Conservation (phyloP, 805 yeast genomes). For the Pichia eremophila region DNA sequence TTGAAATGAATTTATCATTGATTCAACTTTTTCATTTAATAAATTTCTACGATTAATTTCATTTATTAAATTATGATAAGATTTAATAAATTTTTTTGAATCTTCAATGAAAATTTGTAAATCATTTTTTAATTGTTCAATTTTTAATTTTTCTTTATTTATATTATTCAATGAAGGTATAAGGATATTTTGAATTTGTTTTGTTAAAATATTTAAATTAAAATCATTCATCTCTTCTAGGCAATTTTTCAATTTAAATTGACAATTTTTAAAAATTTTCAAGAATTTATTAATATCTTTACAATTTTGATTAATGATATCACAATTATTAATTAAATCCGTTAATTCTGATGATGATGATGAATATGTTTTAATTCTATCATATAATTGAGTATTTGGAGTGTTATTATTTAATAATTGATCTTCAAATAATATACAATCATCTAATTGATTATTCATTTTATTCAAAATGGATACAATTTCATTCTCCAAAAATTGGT, state of each 20-base stretch:
- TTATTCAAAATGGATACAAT: slow-evolving; percentile 62
- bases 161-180: neutral
- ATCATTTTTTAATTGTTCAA: slow-evolving; percentile 1
- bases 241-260: slow-evolving; percentile 2
- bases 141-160: slow-evolving; percentile 8
- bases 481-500: slow-evolving; percentile 49
- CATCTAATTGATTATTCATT: slow-evolving; percentile 76
- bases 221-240: slow-evolving; percentile 5
- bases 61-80: slow-evolving; percentile 42
- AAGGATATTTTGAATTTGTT: slow-evolving; percentile 6
- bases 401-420: slow-evolving; percentile 13
- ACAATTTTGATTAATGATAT: slow-evolving; percentile 21
- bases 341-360: slow-evolving; percentile 40
- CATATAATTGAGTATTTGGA: slow-evolving; percentile 30
- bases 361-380: slow-evolving; percentile 43
- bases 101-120: slow-evolving; percentile 29
- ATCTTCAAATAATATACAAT: slow-evolving; percentile 42
- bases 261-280: slow-evolving; percentile 15
- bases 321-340: slow-evolving; percentile 33
- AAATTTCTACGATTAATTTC: slow-evolving; percentile 45
- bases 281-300: slow-evolving; percentile 19
- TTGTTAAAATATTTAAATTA: slow-evolving; percentile 2
- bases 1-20: slow-evolving; percentile 33
- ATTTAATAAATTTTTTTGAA: slow-evolving; percentile 38
- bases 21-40: slow-evolving; percentile 31